A percentile compares a stretch with the other conserved stretches of the same genome.
phyloP scores from a whole-genome alignment of 768 basidiomycete genomes.

The Stropharia rugosoannulata region DNA sequence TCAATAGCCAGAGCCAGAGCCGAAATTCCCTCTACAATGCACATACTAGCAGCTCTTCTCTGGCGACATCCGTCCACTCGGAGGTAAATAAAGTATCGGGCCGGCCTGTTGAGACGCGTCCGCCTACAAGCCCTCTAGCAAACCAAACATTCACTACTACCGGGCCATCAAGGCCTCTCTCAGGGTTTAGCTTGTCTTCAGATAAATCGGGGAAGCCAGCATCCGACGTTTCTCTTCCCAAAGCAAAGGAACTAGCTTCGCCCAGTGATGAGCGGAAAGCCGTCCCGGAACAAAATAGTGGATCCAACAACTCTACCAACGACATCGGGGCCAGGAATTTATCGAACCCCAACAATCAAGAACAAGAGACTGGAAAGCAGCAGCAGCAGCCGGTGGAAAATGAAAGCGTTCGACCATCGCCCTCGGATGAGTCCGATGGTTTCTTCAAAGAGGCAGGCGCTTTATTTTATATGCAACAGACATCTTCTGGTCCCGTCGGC shows the following conservation, averaged over 20 bases:
- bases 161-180: background rate
- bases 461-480: slow-evolving; percentile 68
- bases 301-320: too few species aligned
- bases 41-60: slow-evolving; percentile 9
- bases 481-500: slow-evolving; percentile 7
- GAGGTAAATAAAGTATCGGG: slow-evolving; percentile 8
- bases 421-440: slow-evolving; percentile 30
- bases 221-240: too few species aligned
- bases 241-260: too few species aligned
- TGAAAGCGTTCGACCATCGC: slow-evolving; percentile 16
- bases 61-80: slow-evolving; percentile 10
- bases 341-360: background rate
- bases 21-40: slow-evolving; percentile 2
- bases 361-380: slow-evolving; percentile 1
- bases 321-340: too few species aligned
- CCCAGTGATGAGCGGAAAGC: too few species aligned
- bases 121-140: slow-evolving; percentile 4
- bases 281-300: too few species aligned
- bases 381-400: slow-evolving; percentile 11
- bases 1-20: slow-evolving; percentile 11
- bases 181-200: background rate
- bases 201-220: too few species aligned
- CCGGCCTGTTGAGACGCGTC: background rate
- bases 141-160: background rate
- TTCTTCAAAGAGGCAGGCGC: slow-evolving; percentile 58